Percentiles rank a stretch among this genome's conserved stretches.
Evolutionary conservation across 768 basidiomycete genomes (phyloP).

Genomic region (Xerocomellus intermedius): DNA sequence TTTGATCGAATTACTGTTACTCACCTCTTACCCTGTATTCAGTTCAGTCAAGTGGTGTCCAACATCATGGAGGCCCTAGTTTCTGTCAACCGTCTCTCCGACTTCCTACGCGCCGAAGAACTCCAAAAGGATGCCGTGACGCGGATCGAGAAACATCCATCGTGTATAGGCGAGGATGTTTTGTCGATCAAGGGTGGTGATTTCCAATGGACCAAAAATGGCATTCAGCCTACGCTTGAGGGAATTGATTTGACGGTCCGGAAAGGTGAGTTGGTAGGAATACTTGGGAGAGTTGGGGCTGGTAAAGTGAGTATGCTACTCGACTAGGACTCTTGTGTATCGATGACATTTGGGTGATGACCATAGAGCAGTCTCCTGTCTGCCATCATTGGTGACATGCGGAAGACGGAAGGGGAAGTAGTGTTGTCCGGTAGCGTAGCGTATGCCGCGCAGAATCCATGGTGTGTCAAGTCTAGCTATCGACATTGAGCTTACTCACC

Average conservation of each 20-base stretch:
- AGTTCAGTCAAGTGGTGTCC: slow-evolving; percentile 71
- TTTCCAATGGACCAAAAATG: slow-evolving; percentile 71
- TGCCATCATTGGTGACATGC: slow-evolving; percentile 87
- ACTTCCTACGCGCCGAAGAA: slow-evolving; percentile 75
- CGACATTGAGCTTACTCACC: not conserved
- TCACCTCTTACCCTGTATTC: slow-evolving; percentile 1
- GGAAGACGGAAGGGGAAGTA: slow-evolving; percentile 68
- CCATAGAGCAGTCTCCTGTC: slow-evolving; percentile 67
- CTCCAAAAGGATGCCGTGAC: slow-evolving; percentile 76
- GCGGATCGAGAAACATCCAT: slow-evolving; percentile 39
- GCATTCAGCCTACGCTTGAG: slow-evolving; percentile 61
- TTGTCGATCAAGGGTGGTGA: slow-evolving; percentile 71
- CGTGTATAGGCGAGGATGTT: slow-evolving; percentile 60
- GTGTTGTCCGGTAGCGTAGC: slow-evolving; percentile 66
- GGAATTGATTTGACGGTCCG: slow-evolving; percentile 69
- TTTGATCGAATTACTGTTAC: not conserved
- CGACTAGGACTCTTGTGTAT: not conserved
- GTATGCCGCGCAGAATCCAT: slow-evolving; percentile 86
- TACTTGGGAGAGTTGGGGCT: slow-evolving; percentile 88
- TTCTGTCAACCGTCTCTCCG: slow-evolving; percentile 72
- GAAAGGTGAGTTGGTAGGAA: slow-evolving; percentile 81
- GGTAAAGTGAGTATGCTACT: slow-evolving; percentile 62
- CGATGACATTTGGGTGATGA: not conserved
- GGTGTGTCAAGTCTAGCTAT: slow-evolving; percentile 42
- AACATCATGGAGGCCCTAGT: slow-evolving; percentile 86